Percentiles rank a stretch among this genome's conserved stretches.
Evolutionary conservation across 1,139 yeast species (phyloP).

Genomic region (Suhomyces bribrorum): DNA sequence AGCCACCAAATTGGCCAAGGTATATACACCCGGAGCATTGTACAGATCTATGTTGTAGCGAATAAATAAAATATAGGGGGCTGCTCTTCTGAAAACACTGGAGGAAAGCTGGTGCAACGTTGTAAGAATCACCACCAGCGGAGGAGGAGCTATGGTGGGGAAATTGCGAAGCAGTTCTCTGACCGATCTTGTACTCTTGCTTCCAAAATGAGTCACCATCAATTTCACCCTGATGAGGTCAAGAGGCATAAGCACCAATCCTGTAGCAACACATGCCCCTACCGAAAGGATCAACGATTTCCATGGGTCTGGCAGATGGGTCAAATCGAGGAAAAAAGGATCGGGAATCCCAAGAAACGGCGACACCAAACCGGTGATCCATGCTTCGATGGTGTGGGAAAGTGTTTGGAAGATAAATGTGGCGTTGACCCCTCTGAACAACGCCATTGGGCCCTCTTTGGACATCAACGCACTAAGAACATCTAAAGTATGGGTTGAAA

Average conservation of each 20-base stretch:
- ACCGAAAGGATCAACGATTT: slow-evolving; percentile 67
- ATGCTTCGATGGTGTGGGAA: slow-evolving; percentile 79
- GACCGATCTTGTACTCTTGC: slow-evolving; percentile 34
- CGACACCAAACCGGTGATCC: slow-evolving; percentile 87
- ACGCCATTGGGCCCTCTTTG: slow-evolving; percentile 80
- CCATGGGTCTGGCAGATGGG: slow-evolving; percentile 78
- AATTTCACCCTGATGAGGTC: slow-evolving; percentile 78
- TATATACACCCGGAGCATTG: slow-evolving; percentile 62
- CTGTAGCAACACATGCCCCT: slow-evolving; percentile 71
- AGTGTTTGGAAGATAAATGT: slow-evolving; percentile 77
- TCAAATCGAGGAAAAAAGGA: slow-evolving; percentile 80
- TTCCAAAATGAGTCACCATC: slow-evolving; percentile 58
- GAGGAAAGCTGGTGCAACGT: slow-evolving; percentile 63
- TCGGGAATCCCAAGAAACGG: slow-evolving; percentile 87
- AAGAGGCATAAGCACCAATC: slow-evolving; percentile 76
- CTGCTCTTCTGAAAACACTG: slow-evolving; percentile 62
- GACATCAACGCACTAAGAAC: slow-evolving; percentile 67
- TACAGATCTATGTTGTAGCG: slow-evolving; percentile 69
- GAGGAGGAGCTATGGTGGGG: slow-evolving; percentile 57
- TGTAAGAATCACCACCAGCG: slow-evolving; percentile 53
- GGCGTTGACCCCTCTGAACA: slow-evolving; percentile 86
- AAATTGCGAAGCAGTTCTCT: slow-evolving; percentile 41
- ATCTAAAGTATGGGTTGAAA: slow-evolving; percentile 68
- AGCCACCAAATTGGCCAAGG: slow-evolving; percentile 53
- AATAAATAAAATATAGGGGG: slow-evolving; percentile 71